A percentile compares a stretch with the other conserved stretches of the same genome.
These are phyloP conservation scores for Nicotiana obtusifolia DNA, from an alignment of 257 asterid genomes.

Conservation along the genomic window DNA sequence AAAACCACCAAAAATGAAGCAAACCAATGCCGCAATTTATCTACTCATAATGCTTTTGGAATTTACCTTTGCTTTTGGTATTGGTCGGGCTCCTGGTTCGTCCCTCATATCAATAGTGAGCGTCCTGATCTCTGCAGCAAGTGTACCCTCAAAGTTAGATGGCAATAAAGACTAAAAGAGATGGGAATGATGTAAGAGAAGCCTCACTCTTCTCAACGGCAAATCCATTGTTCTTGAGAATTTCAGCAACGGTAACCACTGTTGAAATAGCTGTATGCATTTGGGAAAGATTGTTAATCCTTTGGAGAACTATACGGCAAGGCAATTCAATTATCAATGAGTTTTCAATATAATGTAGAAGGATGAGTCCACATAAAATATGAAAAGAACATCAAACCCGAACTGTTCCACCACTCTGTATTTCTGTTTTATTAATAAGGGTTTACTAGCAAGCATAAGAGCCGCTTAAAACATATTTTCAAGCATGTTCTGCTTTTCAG, in stretches of 20 bases:
- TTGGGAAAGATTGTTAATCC: not conserved
- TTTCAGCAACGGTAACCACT: slow-evolving; percentile 70
- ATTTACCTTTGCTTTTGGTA: slow-evolving; percentile 67
- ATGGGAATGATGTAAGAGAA: not conserved
- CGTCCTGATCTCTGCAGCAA: slow-evolving; percentile 53
- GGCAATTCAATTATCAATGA: not conserved
- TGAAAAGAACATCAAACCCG: not conserved
- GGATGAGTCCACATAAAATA: not conserved
- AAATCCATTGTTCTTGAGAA: slow-evolving; percentile 65
- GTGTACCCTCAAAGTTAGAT: not conserved
- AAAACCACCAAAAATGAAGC: not conserved
- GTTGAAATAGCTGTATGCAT: slow-evolving; percentile 55
- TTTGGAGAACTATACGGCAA: not conserved
- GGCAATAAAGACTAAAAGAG: not conserved
- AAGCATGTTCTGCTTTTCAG: not conserved
- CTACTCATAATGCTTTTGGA: not conserved
- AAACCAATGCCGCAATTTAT: not conserved
- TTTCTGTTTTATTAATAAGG: not conserved
- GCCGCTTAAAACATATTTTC: not conserved
- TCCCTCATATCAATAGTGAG: slow-evolving; percentile 68
- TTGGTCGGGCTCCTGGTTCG: slow-evolving; percentile 53
- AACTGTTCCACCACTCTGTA: not conserved
- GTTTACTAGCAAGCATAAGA: not conserved
- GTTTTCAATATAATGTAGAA: not conserved
- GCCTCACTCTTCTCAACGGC: slow-evolving; percentile 64